Evolutionary conservation across 495 filamentous ascomycete genomes (phyloP).

Genomic region (Wilcoxina mikolae): DNA sequence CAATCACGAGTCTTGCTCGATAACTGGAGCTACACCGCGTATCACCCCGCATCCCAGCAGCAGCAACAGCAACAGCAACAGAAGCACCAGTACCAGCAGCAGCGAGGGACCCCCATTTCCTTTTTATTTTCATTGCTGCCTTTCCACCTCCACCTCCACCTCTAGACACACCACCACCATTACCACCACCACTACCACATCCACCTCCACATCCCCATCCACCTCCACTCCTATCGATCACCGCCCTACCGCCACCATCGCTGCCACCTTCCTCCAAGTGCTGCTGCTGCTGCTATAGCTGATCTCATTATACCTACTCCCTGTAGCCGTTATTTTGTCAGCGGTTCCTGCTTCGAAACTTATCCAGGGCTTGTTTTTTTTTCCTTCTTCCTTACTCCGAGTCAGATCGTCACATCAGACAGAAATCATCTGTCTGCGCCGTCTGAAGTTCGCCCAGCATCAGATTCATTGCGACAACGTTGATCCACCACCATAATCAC

Average conservation of each 20-base stretch:
- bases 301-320: conserved; percentile 1
- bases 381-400: neutral
- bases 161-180: neutral
- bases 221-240: too few relatives aligned
- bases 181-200: neutral
- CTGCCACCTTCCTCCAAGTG: too few relatives aligned
- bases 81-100: too few relatives aligned
- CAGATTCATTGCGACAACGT: neutral
- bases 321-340: conserved; percentile 29
- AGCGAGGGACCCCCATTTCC: conserved; percentile 10
- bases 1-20: neutral
- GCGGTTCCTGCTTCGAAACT: conserved; percentile 22
- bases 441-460: neutral
- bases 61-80: too few relatives aligned
- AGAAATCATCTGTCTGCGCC: neutral
- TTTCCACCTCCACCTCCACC: neutral
- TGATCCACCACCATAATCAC: neutral
- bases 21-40: neutral
- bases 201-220: neutral
- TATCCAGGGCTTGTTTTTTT: neutral
- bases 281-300: neutral
- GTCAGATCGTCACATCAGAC: neutral
- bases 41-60: conserved; percentile 28
- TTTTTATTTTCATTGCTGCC: conserved; percentile 25
- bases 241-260: too few relatives aligned